Evolutionary conservation across 441 rosid species (phyloP), one percentile per base, ranked within the genome.

Genomic region (Bocquillonia castaneifolia): DNA sequence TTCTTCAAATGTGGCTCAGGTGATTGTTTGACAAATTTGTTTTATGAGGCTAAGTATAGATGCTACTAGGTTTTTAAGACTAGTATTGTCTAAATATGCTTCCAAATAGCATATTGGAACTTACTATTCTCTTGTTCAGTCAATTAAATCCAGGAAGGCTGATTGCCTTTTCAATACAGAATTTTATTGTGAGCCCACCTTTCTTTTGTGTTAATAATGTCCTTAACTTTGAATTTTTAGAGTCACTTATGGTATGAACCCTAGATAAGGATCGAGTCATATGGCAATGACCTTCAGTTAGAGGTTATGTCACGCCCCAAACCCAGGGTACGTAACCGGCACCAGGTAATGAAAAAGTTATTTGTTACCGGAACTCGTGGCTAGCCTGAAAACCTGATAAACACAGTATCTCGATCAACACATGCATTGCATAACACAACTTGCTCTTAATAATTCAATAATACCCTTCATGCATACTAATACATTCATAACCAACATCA

Each of bases 1-100:
- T 71, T 78, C 84, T 62, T 83, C 88, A 75, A 94, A 92, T 77
- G 50, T 74, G 77, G 77, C 44, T 40, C 99, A 88, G 84, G 97
- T 85, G 52, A 75, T 26, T 20, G 37, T 68, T 59, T n/a, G 44
- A 55, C 36, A 36, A 36, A 26, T 74, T 53, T 17, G 12, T 59
- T 71, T 66, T 5, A 66, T 69, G n/a, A 23, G 3, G 51, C 52
- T 36, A n/a, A n/a, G n/a, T n/a, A n/a, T 31, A 52, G 32, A 17
- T 32, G 32, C 45, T 22, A 22, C 26, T 51, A n/a, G 6, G n/a
- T 32, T 44, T 44, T 44, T 44, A 14, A 44, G 50, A 60, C 51
- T 62, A 25, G 54, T 57, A 3, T 61, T 31, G 10, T 60, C 50
- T 7, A 18, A 53, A 66, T 55, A 14, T 22, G 29, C 23, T 44